Percentiles rank a stretch among this genome's conserved stretches.
Evolutionary conservation across 192 early-diverging fungal genomes (phyloP).

Genomic region (Blastocladiella britannica): DNA sequence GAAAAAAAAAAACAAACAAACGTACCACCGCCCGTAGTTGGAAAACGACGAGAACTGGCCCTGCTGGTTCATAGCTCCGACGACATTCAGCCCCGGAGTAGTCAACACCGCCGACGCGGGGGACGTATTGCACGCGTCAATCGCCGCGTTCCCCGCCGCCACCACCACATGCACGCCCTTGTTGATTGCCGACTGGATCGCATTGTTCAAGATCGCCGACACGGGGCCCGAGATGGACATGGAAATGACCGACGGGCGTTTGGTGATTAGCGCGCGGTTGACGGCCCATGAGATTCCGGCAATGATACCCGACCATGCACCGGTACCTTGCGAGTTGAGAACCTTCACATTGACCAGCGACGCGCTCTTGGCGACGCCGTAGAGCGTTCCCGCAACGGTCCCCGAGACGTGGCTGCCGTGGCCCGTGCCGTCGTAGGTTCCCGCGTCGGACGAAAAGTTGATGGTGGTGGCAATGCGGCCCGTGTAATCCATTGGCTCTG

Average conservation of each 20-base stretch:
- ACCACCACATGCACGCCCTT: slow-evolving; percentile 48
- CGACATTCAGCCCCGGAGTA: slow-evolving; percentile 18
- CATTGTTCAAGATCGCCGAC: slow-evolving; percentile 37
- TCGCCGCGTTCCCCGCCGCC: slow-evolving; percentile 51
- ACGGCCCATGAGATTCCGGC: slow-evolving; percentile 20
- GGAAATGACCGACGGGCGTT: slow-evolving; percentile 28
- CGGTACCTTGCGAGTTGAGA: slow-evolving; percentile 26
- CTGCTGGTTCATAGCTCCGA: background rate
- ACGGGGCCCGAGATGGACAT: slow-evolving; percentile 49
- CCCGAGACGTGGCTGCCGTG: slow-evolving; percentile 46
- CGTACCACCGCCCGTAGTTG: no score
- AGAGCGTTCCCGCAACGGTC: slow-evolving; percentile 33
- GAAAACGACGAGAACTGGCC: background rate
- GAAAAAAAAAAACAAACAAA: no score
- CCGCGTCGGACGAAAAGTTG: no score
- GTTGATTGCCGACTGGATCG: slow-evolving; percentile 28
- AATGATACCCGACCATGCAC: slow-evolving; percentile 21
- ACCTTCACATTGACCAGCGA: slow-evolving; percentile 50
- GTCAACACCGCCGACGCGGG: no score
- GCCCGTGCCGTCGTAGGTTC: background rate
- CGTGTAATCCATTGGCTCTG: no score
- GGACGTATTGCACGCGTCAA: slow-evolving; percentile 39
- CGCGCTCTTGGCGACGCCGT: slow-evolving; percentile 55
- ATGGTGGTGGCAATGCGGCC: no score
- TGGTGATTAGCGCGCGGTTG: slow-evolving; percentile 1